These are phyloP conservation scores for Choanephora cucurbitarum DNA, from an alignment of 371 early-diverging fungal genomes.

Conservation along the genomic window DNA sequence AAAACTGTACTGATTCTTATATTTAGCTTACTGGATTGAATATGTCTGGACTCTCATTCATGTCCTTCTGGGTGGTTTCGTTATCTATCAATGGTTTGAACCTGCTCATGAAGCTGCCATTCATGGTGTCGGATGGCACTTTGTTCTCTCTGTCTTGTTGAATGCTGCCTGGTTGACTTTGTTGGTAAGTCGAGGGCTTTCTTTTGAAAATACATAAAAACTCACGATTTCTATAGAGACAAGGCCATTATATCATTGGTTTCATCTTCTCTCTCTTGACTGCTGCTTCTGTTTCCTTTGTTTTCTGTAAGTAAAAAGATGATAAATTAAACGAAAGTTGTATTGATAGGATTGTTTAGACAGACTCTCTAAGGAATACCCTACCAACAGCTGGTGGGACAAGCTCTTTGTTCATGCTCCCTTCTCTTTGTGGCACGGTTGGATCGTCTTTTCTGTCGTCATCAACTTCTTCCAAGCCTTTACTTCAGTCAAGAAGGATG, in stretches of 20 bases:
- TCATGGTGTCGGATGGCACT: slow-evolving; percentile 69
- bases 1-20: not conserved
- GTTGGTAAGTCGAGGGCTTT: slow-evolving; percentile 58
- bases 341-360: no score
- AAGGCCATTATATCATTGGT: slow-evolving; percentile 44
- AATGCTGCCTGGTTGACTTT: slow-evolving; percentile 62
- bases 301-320: slow-evolving; percentile 44
- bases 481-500: slow-evolving; percentile 43
- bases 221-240: slow-evolving; percentile 23
- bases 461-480: slow-evolving; percentile 65
- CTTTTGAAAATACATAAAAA: not conserved
- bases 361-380: slow-evolving; percentile 51
- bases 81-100: slow-evolving; percentile 65
- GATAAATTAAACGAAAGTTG: slow-evolving; percentile 2
- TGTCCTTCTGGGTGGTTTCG: slow-evolving; percentile 66
- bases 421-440: slow-evolving; percentile 75
- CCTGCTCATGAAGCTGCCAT: slow-evolving; percentile 61
- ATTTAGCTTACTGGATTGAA: slow-evolving; percentile 48
- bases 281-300: slow-evolving; percentile 50
- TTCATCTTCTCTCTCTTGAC: slow-evolving; percentile 50
- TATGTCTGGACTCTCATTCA: slow-evolving; percentile 69
- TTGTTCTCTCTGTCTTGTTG: slow-evolving; percentile 61
- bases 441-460: slow-evolving; percentile 64
- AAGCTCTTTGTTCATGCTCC: slow-evolving; percentile 70
- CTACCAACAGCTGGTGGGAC: slow-evolving; percentile 48